Evolutionary conservation across 768 basidiomycete species (phyloP).

Genomic region (Candolleomyces aberdarensis): DNA sequence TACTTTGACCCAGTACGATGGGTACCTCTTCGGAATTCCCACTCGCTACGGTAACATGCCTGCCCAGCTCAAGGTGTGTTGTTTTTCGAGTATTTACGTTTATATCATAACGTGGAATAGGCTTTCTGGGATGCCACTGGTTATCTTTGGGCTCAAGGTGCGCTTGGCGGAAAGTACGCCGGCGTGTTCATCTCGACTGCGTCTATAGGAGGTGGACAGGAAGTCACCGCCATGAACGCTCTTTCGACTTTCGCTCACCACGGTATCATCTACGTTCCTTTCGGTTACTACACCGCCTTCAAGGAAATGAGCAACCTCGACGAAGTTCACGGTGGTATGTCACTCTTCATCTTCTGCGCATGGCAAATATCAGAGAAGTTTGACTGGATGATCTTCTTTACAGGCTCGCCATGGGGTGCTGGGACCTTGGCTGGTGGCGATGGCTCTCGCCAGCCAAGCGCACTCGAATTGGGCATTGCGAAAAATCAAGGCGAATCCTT

Average conservation of each 20-base stretch:
- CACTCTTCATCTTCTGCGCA: not conserved
- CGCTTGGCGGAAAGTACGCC: conserved; percentile 65
- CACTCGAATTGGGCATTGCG: conserved; percentile 57
- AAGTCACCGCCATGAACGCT: conserved; percentile 41
- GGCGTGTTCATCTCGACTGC: conserved; percentile 68
- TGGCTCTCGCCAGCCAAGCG: conserved; percentile 58
- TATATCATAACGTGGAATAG: conserved; percentile 26
- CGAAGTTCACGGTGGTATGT: conserved; percentile 62
- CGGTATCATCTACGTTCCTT: conserved; percentile 43
- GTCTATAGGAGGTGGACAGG: conserved; percentile 70
- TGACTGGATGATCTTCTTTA: not conserved
- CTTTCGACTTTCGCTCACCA: conserved; percentile 63
- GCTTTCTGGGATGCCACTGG: conserved; percentile 81
- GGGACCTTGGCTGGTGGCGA: conserved; percentile 58
- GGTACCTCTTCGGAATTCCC: conserved; percentile 72
- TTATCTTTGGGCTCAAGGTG: conserved; percentile 52
- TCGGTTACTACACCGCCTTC: conserved; percentile 30
- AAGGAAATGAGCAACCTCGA: conserved; percentile 33
- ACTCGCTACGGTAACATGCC: conserved; percentile 82
- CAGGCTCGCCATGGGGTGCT: conserved; percentile 81
- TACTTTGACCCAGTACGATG: conserved; percentile 59
- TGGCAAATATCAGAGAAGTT: not conserved
- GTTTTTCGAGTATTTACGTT: not conserved
- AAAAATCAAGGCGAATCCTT: conserved; percentile 55
- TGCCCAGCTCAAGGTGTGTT: conserved; percentile 68